Evolutionary conservation across 768 basidiomycete species (phyloP), one percentile per base, ranked within the genome.

Genomic region (Xerocomellus dryophilus): DNA sequence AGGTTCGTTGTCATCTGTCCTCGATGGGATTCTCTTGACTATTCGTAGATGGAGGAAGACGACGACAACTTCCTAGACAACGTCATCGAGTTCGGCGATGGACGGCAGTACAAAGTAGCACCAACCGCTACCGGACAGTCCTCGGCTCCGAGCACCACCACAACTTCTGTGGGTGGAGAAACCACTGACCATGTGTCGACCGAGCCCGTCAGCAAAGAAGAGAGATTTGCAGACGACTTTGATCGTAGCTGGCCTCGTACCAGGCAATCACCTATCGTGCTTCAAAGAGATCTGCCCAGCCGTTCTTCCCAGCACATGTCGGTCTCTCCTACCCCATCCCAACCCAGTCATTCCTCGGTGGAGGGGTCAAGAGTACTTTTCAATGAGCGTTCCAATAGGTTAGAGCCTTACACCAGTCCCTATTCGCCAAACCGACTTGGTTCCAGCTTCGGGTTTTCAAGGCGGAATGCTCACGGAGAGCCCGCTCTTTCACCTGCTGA

Each of bases 71-170:
- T 93, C 64, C 74, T 95, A 25, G 86, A 82, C 61, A 87, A 86
- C 29, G 89, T 93, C 32, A 90, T 99, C 62, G 95, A 99, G 68
- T 99, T 99, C 66, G 95, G 84, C 5, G 97, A 99, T 66, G 95
- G 95, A 11, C 83, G 88, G 43, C 90, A 92, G 68, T 96, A 97
- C 74, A 91, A 86, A 58, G 81, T 96, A 51, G 83, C 86, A 62
- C 71, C 81, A 7, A 65, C 75, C 23, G 73, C 78, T 34, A 54
- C 68, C 5, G 42, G 15, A 23, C 73, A 68, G 51, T 54, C 71
- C 12, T 41, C 66, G 60, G 45, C 65, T 69, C 21, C 51, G 41
- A 47, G 49, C 45, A 47, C 62, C 20, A 35, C 58, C 4, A 29
- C 47, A 42, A 43, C 56, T 5, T 54, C 50, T 48, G 52, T 51